Evolutionary conservation across 352 stramenopile species (phyloP), one percentile per base, ranked within the genome.

Genomic region (Globisporangium polare): DNA sequence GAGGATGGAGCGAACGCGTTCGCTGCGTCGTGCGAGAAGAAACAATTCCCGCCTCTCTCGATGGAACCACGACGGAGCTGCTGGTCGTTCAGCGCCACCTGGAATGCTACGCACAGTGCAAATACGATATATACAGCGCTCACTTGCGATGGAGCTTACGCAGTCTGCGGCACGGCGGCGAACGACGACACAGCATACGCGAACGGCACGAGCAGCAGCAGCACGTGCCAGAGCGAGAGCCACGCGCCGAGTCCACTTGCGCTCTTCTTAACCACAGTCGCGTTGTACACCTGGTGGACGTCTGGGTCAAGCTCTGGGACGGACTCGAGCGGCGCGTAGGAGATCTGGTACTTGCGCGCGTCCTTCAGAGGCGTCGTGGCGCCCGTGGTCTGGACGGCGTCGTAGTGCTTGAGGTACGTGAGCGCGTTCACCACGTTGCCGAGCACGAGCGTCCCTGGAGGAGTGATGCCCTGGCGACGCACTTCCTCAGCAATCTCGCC

Each of bases 391-490:
- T 73, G 72, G 26, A 84, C 80, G 6, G 78, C 80, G 39, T 71
- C 66, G 60, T 90, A 90, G 62, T 88, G 73, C 64, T 81, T 75
- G n/a, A 90, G 64, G 33, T 87, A 86, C 50, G 70, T 80, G 35
- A 90, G 69, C 47, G 81, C 78, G 26, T 80, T 89, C 4, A 98
- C 94, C 20, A 98, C 94, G 55, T 98, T 87, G 41, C 96, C 96
- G 12, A 99, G 85, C 49, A 99, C 82, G 68, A 99, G 94, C 17
- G 90, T 98, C 53, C 90, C 94, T 8, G 96, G 96, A 41, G 96
- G 86, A 39, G 84, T 86, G 39, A 98, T 87, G n/a, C 90, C 77
- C 49, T 89, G 74, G 42, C 79, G 74, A 35, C 89, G 76, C 35
- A 92, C 90, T 56, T 97, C 81, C 49, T 92, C 80, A 0, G 88